Conservation (phyloP, 768 basidiomycete species). For the Lyophyllum decastes region DNA sequence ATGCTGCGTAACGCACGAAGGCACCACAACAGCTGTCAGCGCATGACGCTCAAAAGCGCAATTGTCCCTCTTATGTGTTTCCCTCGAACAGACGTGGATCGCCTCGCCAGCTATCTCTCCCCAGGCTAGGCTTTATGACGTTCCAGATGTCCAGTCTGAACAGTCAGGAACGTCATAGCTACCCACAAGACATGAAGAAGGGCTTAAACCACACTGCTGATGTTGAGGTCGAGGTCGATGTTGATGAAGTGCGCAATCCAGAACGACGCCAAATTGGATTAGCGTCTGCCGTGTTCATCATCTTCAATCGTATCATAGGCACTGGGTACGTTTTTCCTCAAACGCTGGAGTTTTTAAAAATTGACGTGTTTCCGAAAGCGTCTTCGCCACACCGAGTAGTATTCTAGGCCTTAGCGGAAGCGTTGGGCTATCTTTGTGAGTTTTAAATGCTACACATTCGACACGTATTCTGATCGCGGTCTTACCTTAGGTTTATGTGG, state of each 20-base stretch:
- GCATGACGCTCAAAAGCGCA: background rate
- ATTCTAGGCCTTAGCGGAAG: conserved; percentile 33
- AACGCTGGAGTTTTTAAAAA: background rate
- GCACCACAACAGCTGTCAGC: background rate
- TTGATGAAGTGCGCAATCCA: conserved; percentile 1
- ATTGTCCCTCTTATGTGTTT: background rate
- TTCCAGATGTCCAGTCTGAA: background rate
- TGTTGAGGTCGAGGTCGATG: background rate
- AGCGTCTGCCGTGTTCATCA: conserved; percentile 34
- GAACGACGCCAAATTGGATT: conserved; percentile 25
- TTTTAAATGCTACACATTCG: background rate
- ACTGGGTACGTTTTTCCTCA: conserved; percentile 29
- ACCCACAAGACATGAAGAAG: background rate
- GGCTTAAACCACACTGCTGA: background rate
- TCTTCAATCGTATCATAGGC: conserved; percentile 39
- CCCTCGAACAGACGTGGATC: background rate
- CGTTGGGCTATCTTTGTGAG: conserved; percentile 32
- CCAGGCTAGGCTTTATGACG: background rate
- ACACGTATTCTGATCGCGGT: background rate
- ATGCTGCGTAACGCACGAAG: background rate
- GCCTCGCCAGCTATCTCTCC: background rate
- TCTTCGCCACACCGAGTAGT: conserved; percentile 37
- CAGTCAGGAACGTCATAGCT: background rate
- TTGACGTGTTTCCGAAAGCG: conserved; percentile 17
- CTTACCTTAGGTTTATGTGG: conserved; percentile 32